Evolutionary conservation across 768 basidiomycete species (phyloP).

Genomic region (Tephrocybe sp.): DNA sequence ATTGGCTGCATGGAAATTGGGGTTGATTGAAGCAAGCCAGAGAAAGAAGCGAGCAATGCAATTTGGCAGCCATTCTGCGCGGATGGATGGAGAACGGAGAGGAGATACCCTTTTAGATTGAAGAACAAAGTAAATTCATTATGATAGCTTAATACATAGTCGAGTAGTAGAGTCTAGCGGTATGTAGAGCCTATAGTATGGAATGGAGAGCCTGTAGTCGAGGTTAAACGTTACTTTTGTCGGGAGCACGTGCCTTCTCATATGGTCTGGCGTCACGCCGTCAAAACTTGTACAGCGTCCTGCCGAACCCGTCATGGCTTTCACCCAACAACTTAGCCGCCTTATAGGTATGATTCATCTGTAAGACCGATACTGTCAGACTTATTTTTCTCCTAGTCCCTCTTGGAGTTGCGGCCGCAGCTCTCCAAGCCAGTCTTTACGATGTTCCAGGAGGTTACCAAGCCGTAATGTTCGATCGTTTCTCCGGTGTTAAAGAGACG

Average conservation of each 20-base stretch:
- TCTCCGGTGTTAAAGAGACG: conserved; percentile 83
- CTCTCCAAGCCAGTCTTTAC: conserved; percentile 51
- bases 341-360: conserved; percentile 38
- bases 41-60: conserved; percentile 96
- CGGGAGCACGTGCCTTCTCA: too few species aligned
- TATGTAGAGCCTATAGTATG: too few species aligned
- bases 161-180: too few species aligned
- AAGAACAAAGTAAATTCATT: background rate
- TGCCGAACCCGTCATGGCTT: conserved; percentile 38
- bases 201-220: too few species aligned
- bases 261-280: too few species aligned
- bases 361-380: background rate
- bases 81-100: conserved; percentile 69
- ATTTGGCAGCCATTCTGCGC: conserved; percentile 86
- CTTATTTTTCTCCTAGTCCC: conserved; percentile 33
- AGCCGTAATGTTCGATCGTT: conserved; percentile 98
- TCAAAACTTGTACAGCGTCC: background rate
- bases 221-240: too few species aligned
- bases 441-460: conserved; percentile 89
- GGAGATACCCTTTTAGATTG: conserved; percentile 45
- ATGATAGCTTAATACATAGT: too few species aligned
- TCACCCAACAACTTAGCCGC: conserved; percentile 46
- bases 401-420: conserved; percentile 41
- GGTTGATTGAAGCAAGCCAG: conserved; percentile 67
- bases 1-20: conserved; percentile 66